phyloP scores from a whole-genome alignment of 805 yeast genomes.

The Wickerhamiella azyma region DNA sequence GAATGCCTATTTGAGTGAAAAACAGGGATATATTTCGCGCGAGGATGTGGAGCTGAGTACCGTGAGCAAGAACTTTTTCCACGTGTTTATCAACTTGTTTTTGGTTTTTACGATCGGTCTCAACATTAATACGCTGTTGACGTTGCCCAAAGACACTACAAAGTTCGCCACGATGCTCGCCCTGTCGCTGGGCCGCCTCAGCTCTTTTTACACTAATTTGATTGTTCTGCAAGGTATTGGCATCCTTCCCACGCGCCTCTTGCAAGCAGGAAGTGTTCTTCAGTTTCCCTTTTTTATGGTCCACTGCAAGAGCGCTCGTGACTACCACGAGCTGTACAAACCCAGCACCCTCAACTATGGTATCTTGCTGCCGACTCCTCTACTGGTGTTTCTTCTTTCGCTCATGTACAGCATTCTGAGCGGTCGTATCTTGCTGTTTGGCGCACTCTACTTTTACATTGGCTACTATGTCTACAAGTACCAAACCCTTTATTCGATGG shows the following conservation, averaged over 20 bases:
- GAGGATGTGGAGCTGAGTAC: conserved; percentile 87
- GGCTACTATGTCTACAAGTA: conserved; percentile 87
- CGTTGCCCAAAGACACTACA: conserved; percentile 62
- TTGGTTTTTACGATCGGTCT: conserved; percentile 77
- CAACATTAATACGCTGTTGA: conserved; percentile 71
- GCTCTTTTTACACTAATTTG: conserved; percentile 82
- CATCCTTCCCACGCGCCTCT: conserved; percentile 76
- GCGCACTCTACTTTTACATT: conserved; percentile 65
- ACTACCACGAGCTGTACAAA: conserved; percentile 55
- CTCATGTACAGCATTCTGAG: conserved; percentile 81
- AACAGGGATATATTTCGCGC: conserved; percentile 81
- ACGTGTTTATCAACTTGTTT: conserved; percentile 85
- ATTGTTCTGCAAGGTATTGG: conserved; percentile 71
- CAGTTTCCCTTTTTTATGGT: conserved; percentile 56
- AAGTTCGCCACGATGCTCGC: conserved; percentile 81
- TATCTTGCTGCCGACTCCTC: conserved; percentile 79
- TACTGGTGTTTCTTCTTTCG: conserved; percentile 70
- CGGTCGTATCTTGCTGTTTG: conserved; percentile 72
- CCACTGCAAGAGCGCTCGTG: conserved; percentile 69
- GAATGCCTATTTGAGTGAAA: conserved; percentile 66
- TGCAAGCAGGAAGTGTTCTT: conserved; percentile 64
- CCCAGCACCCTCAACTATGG: conserved; percentile 94
- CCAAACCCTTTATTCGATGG: conserved; percentile 77
- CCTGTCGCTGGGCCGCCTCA: conserved; percentile 59
- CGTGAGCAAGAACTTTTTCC: conserved; percentile 86